Evolutionary conservation across 169 alveolate species (phyloP).

Genomic region (Eimeria acervulina): DNA sequence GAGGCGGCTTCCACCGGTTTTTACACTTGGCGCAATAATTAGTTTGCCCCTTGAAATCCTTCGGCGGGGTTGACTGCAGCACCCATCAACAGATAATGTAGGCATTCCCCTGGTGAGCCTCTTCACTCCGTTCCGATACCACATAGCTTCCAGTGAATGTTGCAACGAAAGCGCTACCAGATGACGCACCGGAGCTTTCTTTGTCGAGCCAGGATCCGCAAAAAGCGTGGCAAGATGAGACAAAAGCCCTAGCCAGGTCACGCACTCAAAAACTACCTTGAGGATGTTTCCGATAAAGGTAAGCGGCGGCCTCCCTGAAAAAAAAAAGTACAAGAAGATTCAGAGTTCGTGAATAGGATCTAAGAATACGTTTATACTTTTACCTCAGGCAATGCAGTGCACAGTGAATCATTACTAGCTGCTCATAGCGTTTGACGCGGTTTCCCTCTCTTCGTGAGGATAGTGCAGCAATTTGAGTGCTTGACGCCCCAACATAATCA

Average conservation of each 20-base stretch:
- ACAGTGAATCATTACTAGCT: no score
- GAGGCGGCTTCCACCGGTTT: constrained; percentile 92
- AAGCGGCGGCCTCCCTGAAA: constrained; percentile 38
- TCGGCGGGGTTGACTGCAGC: constrained; percentile 56
- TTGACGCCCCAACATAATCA: not conserved
- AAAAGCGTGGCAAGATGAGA: constrained; percentile 68
- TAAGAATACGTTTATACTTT: not conserved
- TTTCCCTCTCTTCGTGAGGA: not conserved
- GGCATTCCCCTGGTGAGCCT: not conserved
- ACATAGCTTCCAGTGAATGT: not conserved
- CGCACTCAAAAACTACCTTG: constrained; percentile 48
- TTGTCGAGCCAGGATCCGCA: constrained; percentile 80
- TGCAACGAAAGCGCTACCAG: not conserved
- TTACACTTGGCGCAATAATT: constrained; percentile 69
- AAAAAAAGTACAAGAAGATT: not conserved
- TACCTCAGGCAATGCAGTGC: not conserved
- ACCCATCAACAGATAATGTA: not conserved
- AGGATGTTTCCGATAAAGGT: constrained; percentile 26
- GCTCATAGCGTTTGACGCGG: not conserved
- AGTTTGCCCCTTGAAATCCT: constrained; percentile 29
- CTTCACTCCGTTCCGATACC: not conserved
- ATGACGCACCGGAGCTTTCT: constrained; percentile 74
- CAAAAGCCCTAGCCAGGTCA: constrained; percentile 67
- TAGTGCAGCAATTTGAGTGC: not conserved
- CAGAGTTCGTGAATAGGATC: not conserved